phyloP scores from a whole-genome alignment of 257 asterid species.

The Fraxinus quadrangulata region DNA sequence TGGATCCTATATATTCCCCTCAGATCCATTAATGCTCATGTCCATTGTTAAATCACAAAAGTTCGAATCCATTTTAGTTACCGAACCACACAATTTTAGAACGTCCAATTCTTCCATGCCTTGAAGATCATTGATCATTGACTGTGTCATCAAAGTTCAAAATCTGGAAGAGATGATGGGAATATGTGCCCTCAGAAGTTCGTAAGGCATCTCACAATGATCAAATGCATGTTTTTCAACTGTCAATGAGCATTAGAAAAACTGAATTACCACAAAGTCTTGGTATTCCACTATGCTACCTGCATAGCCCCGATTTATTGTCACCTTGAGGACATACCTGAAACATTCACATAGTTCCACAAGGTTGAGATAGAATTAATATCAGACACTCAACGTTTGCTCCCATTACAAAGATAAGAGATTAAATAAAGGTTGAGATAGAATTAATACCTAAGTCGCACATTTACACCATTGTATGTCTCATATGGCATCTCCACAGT shows the following conservation, averaged over 20 bases:
- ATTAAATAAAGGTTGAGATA: neutral
- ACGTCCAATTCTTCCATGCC: neutral
- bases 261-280: constrained; percentile 48
- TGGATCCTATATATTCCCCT: too few relatives aligned
- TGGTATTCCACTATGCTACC: constrained; percentile 93
- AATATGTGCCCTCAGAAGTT: constrained; percentile 14
- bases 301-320: constrained; percentile 89
- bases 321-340: constrained; percentile 94
- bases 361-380: neutral
- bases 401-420: constrained; percentile 4
- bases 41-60: too few relatives aligned
- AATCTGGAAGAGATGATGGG: neutral
- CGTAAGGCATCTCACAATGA: constrained; percentile 25
- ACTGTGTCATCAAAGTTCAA: neutral
- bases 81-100: too few relatives aligned
- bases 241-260: constrained; percentile 22
- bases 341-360: constrained; percentile 25
- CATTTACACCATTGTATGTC: constrained; percentile 91
- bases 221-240: constrained; percentile 11
- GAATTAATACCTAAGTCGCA: constrained; percentile 69
- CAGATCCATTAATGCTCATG: too few relatives aligned
- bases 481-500: constrained; percentile 99
- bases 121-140: neutral
- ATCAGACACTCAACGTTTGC: neutral
- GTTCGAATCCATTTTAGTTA: too few relatives aligned